phyloP scores from a whole-genome alignment of 257 asterid species.

The Solanum corneliomulleri region DNA sequence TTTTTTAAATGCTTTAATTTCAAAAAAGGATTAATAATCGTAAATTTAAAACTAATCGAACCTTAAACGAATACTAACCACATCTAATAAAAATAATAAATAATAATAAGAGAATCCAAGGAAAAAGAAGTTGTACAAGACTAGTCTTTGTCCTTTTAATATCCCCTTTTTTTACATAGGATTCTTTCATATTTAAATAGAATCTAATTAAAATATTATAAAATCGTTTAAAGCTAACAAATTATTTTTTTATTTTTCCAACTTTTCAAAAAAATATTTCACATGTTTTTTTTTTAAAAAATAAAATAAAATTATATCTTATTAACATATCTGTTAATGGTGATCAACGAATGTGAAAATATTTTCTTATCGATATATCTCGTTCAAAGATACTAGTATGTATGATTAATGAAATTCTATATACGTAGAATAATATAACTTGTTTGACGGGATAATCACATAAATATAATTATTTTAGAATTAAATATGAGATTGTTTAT shows the following conservation, averaged over 20 bases:
- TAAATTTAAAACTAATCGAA: not conserved
- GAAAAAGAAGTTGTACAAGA: not conserved
- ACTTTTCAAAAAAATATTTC: not conserved
- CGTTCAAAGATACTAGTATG: not conserved
- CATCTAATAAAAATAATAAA: too few relatives aligned
- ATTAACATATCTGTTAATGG: not conserved
- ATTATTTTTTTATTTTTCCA: not conserved
- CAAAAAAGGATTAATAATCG: rapidly evolving
- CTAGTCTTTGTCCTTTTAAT: not conserved
- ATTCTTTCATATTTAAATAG: not conserved
- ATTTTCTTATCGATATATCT: not conserved
- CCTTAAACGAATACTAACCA: rapidly evolving
- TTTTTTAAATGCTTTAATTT: too few relatives aligned
- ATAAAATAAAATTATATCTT: not conserved
- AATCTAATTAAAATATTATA: not conserved
- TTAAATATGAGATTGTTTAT: not conserved
- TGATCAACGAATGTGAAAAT: not conserved
- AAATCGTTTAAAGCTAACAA: not conserved
- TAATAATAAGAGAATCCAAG: not conserved
- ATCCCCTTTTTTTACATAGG: not conserved
- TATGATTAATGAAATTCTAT: not conserved
- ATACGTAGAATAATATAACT: not conserved
- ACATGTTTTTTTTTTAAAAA: not conserved
- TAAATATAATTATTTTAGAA: not conserved
- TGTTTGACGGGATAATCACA: too few relatives aligned